These are phyloP conservation scores for Blastocrithidia nonstop DNA, from an alignment of 208 protist species.

Conservation along the genomic window DNA sequence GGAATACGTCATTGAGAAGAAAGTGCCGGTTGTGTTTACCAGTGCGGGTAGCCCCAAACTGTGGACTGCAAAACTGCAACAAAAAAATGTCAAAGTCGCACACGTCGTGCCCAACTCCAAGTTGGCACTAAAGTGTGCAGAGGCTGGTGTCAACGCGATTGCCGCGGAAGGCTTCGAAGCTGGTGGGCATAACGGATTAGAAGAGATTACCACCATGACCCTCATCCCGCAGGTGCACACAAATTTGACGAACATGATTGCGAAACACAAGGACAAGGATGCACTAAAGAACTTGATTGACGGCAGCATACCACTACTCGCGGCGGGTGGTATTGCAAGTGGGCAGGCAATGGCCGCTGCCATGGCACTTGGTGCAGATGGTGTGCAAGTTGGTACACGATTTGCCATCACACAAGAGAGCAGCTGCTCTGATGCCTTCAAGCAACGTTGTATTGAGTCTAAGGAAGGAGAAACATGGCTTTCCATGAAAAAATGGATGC, in stretches of 20 bases:
- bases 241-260: too few relatives aligned
- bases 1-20: slow-evolving; percentile 59
- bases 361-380: slow-evolving; percentile 62
- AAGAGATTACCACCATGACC: slow-evolving; percentile 53
- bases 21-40: slow-evolving; percentile 77
- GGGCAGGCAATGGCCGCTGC: slow-evolving; percentile 38
- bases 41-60: slow-evolving; percentile 62
- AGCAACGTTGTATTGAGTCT: slow-evolving; percentile 17
- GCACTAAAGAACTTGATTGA: slow-evolving; percentile 20
- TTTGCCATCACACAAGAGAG: slow-evolving; percentile 56
- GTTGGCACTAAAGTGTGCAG: slow-evolving; percentile 57
- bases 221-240: slow-evolving; percentile 50
- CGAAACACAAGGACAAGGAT: too few relatives aligned
- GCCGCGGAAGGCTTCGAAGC: slow-evolving; percentile 75
- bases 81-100: slow-evolving; percentile 44
- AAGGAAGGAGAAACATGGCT: slow-evolving; percentile 39
- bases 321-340: slow-evolving; percentile 47
- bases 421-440: slow-evolving; percentile 28
- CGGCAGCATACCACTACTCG: slow-evolving; percentile 53
- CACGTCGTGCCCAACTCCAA: slow-evolving; percentile 73
- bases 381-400: slow-evolving; percentile 61
- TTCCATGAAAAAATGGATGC: slow-evolving; percentile 43
- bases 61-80: slow-evolving; percentile 51
- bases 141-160: slow-evolving; percentile 53
- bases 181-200: slow-evolving; percentile 41